Conservation (phyloP, 2,329 filamentous ascomycete species). For the Colletotrichum abscissum region DNA sequence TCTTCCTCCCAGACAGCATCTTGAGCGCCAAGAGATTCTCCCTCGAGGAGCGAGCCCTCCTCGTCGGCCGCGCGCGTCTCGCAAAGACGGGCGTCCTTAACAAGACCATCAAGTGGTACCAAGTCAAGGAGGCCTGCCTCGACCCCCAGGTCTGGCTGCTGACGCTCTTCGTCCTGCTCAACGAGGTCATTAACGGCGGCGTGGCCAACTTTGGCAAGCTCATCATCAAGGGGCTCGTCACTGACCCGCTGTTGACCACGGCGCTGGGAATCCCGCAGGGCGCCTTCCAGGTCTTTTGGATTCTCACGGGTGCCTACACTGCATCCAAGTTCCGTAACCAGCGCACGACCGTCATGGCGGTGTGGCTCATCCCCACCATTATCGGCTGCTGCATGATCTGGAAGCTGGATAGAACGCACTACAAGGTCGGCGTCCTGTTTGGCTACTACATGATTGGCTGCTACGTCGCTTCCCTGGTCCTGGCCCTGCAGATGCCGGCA, state of each 20-base stretch:
- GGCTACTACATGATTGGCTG: constrained; percentile 62
- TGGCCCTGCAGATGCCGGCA: constrained; percentile 64
- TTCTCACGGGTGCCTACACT: constrained; percentile 63
- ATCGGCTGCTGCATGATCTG: constrained; percentile 61
- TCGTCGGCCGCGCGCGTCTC: constrained; percentile 63
- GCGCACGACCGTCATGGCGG: constrained; percentile 63
- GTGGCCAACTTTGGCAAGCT: constrained; percentile 48
- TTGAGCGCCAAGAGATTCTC: constrained; percentile 71
- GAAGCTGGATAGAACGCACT: constrained; percentile 53
- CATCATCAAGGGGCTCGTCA: constrained; percentile 47
- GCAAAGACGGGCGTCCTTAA: constrained; percentile 60
- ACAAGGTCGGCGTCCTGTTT: constrained; percentile 59
- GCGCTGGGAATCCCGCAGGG: constrained; percentile 66
- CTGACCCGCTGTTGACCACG: constrained; percentile 52
- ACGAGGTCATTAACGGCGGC: constrained; percentile 59
- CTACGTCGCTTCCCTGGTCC: constrained; percentile 62
- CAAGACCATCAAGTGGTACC: constrained; percentile 57
- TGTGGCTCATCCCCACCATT: constrained; percentile 63
- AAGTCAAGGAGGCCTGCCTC: constrained; percentile 58
- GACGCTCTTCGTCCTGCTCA: constrained; percentile 60
- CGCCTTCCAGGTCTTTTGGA: constrained; percentile 63
- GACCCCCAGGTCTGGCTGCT: constrained; percentile 72
- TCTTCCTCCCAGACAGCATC: constrained; percentile 71
- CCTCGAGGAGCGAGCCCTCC: constrained; percentile 64
- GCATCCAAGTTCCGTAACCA: constrained; percentile 62